Percentiles rank a stretch among this genome's conserved stretches.
These are phyloP conservation scores for Periglandula ipomoeae DNA, from an alignment of 2,329 filamentous ascomycete genomes.

Conservation along the genomic window DNA sequence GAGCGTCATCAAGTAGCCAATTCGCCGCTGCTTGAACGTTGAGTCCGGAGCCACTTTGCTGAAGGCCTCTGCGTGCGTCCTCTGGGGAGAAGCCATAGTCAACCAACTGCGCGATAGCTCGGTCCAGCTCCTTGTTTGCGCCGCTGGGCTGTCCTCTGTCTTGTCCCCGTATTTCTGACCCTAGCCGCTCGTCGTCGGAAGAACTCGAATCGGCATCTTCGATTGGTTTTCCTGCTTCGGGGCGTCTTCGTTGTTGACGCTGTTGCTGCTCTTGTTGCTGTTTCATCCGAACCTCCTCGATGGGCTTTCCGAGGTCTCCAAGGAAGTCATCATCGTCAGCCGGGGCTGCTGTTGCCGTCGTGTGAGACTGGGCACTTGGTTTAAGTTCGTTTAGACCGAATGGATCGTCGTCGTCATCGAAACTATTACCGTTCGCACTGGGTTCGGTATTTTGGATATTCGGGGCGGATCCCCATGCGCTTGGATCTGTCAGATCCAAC, in stretches of 20 bases:
- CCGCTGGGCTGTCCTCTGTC: slow-evolving; percentile 15
- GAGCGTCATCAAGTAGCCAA: slow-evolving; percentile 85
- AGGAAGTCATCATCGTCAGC: slow-evolving; percentile 57
- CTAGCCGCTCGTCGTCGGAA: slow-evolving; percentile 30
- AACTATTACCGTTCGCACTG: slow-evolving; percentile 18
- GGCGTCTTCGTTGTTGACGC: slow-evolving; percentile 24
- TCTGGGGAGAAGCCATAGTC: slow-evolving; percentile 91
- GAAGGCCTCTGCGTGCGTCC: slow-evolving; percentile 70
- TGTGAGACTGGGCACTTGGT: slow-evolving; percentile 18
- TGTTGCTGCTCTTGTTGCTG: slow-evolving; percentile 5
- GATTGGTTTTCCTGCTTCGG: slow-evolving; percentile 47
- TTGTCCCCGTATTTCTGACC: slow-evolving; percentile 10
- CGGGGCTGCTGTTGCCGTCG: slow-evolving; percentile 17
- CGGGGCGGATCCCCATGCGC: slow-evolving; percentile 36
- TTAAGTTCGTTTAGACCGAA: slow-evolving; percentile 69
- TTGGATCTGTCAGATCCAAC: slow-evolving; percentile 44
- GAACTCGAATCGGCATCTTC: slow-evolving; percentile 38
- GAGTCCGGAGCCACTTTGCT: slow-evolving; percentile 66
- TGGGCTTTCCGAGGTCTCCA: slow-evolving; percentile 54
- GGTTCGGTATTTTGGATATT: slow-evolving; percentile 10
- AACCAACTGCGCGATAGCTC: slow-evolving; percentile 76
- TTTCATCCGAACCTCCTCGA: slow-evolving; percentile 47
- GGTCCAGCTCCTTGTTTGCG: slow-evolving; percentile 47
- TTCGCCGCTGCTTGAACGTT: slow-evolving; percentile 83
- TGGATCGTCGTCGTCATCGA: slow-evolving; percentile 74